phyloP scores from a whole-genome alignment of 768 basidiomycete species.

The Clathrus columnatus region DNA sequence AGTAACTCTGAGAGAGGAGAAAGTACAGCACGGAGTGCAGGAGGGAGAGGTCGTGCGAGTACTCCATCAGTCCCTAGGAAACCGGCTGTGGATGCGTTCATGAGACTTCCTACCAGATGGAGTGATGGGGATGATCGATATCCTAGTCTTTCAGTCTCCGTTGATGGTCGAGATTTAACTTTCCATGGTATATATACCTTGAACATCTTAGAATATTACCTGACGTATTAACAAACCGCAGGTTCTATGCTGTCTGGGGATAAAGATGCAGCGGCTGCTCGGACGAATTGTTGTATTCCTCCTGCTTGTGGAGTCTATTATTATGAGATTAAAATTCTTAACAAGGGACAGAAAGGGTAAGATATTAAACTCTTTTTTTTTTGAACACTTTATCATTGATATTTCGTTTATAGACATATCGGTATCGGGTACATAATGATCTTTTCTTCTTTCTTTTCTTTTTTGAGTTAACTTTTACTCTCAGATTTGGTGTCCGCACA shows the following conservation, averaged over 20 bases:
- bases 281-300: constrained; percentile 71
- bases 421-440: constrained; percentile 57
- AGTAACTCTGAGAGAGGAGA: constrained; percentile 28
- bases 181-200: constrained; percentile 46
- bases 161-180: constrained; percentile 65
- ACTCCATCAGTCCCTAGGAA: constrained; percentile 22
- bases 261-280: constrained; percentile 76
- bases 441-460: constrained; percentile 5
- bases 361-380: constrained; percentile 17
- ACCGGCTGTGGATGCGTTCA: constrained; percentile 20
- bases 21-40: constrained; percentile 15
- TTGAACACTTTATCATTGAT: constrained; percentile 2
- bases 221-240: constrained; percentile 21
- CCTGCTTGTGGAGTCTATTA: constrained; percentile 88
- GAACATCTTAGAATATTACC: constrained; percentile 5
- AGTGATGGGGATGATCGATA: constrained; percentile 54
- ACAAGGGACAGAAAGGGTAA: constrained; percentile 76
- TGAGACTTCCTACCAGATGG: constrained; percentile 72
- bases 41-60: constrained; percentile 12
- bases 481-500: constrained; percentile 57
- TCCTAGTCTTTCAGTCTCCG: constrained; percentile 47
- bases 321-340: constrained; percentile 80
- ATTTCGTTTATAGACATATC: constrained; percentile 47
- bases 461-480: constrained; percentile 10
- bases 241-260: constrained; percentile 53